Base-by-base conservation (phyloP, 2,329 filamentous ascomycete genomes). In the Sporothrix globosa region DNA sequence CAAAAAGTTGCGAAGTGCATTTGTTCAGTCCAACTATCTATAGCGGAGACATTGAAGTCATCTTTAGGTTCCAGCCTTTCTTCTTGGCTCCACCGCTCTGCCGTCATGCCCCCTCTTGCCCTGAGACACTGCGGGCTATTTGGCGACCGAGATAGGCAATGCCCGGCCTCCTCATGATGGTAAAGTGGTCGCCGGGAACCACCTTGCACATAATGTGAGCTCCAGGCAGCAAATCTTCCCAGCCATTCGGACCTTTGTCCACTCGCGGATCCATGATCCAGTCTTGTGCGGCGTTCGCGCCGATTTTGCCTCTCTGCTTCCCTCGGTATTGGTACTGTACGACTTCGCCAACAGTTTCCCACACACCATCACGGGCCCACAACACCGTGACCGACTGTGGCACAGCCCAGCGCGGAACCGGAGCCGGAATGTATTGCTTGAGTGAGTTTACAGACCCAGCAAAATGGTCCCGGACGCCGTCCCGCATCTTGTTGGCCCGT, bases 321-420 rank as follows among this genome's bases (percentile, higher is more conserved):
- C 39, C 50, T 44, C 39, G 30, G 17, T 56, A 46, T 27, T 56
- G 50, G 52, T 34, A 30, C 50, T 53, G 65, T 54, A 46, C 65
- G 13, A 44, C 65, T 13, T 63, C 58, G 58, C 58, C 39, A 63
- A 63, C 58, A 44, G 69, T 70, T 46, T 70, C 69, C 69, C 69
- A 70, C n/a, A 70, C 54, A 24, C 69, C 69, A 48, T 70, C 69
- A 1, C 69, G 63, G 7, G 69, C 69, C 69, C 58, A 63, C 39
- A 63, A 19, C 39, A 63, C 58, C 11, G 58, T 46, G 19, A 63
- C 58, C 50, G 34, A 67, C 52, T 56, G 65, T 27, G 65, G 65
- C 46, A 53, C 30, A 13, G 50, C 50, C 50, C 65, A 56, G 14
- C 13, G 50, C 14, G 65, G 65, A 41, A 67, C 44, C 21, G 65